A percentile compares a stretch with the other conserved stretches of the same genome.
Evolutionary conservation across 2,329 filamentous ascomycete species (phyloP).

Genomic region (Cytospora piceae): DNA sequence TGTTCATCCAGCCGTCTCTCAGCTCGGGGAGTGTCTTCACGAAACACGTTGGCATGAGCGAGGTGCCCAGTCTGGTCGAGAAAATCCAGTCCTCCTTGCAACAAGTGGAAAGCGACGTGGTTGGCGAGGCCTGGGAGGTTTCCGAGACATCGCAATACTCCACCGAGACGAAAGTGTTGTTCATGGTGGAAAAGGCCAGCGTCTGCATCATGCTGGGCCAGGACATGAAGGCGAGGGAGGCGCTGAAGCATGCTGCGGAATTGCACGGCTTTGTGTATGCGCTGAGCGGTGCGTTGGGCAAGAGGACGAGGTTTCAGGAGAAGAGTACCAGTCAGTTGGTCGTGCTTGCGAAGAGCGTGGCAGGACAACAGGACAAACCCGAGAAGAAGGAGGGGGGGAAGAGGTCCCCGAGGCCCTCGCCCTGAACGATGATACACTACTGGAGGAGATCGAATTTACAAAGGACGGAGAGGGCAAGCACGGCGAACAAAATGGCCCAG

Average conservation of each 20-base stretch:
- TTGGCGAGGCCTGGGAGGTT: constrained; percentile 34
- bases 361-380: constrained; percentile 36
- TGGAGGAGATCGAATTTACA: constrained; percentile 84
- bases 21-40: constrained; percentile 59
- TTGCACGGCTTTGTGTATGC: constrained; percentile 77
- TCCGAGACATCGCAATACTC: constrained; percentile 41
- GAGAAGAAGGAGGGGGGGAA: constrained; percentile 33
- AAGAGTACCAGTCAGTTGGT: constrained; percentile 86
- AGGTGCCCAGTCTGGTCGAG: constrained; percentile 60
- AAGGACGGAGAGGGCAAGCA: constrained; percentile 51
- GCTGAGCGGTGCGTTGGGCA: constrained; percentile 84
- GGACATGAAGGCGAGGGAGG: constrained; percentile 73
- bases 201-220: constrained; percentile 84
- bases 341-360: constrained; percentile 79
- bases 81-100: constrained; percentile 49
- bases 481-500: constrained; percentile 39
- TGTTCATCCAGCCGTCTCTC: constrained; percentile 60
- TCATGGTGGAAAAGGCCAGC: constrained; percentile 80
- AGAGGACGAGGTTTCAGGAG: constrained; percentile 79
- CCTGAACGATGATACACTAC: constrained; percentile 88
- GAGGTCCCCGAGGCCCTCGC: constrained; percentile 69
- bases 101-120: constrained; percentile 46
- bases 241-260: constrained; percentile 69
- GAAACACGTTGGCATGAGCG: constrained; percentile 61
- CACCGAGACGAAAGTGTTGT: constrained; percentile 63